Conservation (phyloP, 2,329 filamentous ascomycete genomes). For the Colletotrichum neosansevieriae region DNA sequence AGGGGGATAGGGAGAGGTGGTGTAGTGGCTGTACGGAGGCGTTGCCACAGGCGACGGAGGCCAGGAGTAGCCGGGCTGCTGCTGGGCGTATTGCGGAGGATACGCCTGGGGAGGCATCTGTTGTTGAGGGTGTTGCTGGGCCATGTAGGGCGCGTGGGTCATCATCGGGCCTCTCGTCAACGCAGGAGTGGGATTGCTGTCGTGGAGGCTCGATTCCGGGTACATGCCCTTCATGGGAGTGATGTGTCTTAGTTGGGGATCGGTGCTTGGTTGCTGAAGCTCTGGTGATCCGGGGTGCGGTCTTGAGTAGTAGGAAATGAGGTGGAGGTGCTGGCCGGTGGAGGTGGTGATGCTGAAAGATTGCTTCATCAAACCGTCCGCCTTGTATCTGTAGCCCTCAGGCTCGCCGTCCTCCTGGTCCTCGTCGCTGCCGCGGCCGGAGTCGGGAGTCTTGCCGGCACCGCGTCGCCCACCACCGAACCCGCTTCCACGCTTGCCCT, state of each 20-base stretch:
- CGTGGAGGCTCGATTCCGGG: slow-evolving; percentile 93
- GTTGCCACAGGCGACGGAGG: slow-evolving; percentile 68
- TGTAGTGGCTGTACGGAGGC: slow-evolving; percentile 64
- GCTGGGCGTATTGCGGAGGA: slow-evolving; percentile 55
- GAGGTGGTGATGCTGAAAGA: slow-evolving; percentile 99
- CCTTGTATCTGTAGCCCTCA: slow-evolving; percentile 94
- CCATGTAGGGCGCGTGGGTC: slow-evolving; percentile 53
- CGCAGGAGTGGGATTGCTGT: slow-evolving; percentile 82
- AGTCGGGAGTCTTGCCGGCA: slow-evolving; percentile 84
- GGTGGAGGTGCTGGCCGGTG: slow-evolving; percentile 87
- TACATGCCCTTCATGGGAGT: slow-evolving; percentile 95
- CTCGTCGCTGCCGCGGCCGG: slow-evolving; percentile 83
- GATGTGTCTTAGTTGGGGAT: slow-evolving; percentile 84
- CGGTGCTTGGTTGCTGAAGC: slow-evolving; percentile 83
- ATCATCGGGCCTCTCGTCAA: slow-evolving; percentile 81
- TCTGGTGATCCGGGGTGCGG: slow-evolving; percentile 79
- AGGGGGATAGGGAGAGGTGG: slow-evolving; percentile 51
- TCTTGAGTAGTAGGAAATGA: slow-evolving; percentile 96
- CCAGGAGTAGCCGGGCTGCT: slow-evolving; percentile 60
- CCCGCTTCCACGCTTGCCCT: slow-evolving; percentile 90
- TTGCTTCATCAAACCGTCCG: slow-evolving; percentile 98
- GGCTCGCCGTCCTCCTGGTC: slow-evolving; percentile 87
- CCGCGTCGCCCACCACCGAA: slow-evolving; percentile 71
- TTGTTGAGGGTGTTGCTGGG: slow-evolving; percentile 49
- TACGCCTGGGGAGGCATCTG: slow-evolving; percentile 53